Base-by-base conservation (phyloP, 345 rosid genomes). In the Populus davidiana region DNA sequence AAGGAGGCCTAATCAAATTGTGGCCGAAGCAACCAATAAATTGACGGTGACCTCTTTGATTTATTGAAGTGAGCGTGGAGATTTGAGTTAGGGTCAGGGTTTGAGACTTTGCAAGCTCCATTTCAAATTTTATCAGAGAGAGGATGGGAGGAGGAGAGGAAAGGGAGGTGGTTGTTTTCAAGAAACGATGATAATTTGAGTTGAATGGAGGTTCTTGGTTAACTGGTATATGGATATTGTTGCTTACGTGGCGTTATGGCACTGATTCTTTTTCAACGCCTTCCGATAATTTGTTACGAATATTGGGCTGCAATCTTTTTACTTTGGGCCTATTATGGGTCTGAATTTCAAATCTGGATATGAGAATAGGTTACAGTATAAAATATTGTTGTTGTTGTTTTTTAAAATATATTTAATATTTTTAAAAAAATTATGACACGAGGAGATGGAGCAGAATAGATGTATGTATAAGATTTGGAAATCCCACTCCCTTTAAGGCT, bases 1-100 rank as follows among this genome's bases (percentile, higher is more conserved):
- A 83, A n/a, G 89, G 88, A 33, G 88, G 94, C 49, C 91, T 78
- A 0, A 52, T 52, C 80, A 91, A 88, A 69, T 33, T 63, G 74
- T 80, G 86, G 47, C 69, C 69, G 20, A 80, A 81, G 81, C 75
- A 84, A 39, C 96, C 94, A 77, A 91, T 85, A 84, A 89, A 91
- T 31, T 86, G 81, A 27, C 84, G 77, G 54, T 84, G 72, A 79
- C 87, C 79, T 12, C 23, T 88, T 75, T 0, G 91, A 83, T 74
- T 38, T 66, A 38, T 13, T 8, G 82, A n/a, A 17, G 88, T 81
- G 65, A 85, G 62, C 2, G 59, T n/a, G 50, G 63, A 68, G 49
- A 39, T 23, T 27, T 44, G 63, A 36, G 74, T 23, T 3, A 44
- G 49, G 25, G 79, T 31, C n/a, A 67, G 33, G 13, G 56, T 1